Conservation (phyloP, 2,329 filamentous ascomycete genomes). For the Rutstroemia sydowiana region DNA sequence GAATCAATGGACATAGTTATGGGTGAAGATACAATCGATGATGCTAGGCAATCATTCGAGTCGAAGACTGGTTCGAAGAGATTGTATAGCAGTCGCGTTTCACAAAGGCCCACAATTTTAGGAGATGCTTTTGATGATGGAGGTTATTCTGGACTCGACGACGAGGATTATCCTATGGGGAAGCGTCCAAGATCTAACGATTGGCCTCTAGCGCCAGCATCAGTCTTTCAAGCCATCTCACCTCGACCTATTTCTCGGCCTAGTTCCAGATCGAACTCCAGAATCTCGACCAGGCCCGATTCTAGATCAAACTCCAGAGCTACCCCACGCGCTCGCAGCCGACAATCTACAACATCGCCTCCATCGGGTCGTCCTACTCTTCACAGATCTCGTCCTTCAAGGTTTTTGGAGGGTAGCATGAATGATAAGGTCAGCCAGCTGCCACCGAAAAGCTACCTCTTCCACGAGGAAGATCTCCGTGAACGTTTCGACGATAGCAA, state of each 20-base stretch:
- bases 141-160: constrained; percentile 15
- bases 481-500: constrained; percentile 13
- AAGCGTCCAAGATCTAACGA: constrained; percentile 39
- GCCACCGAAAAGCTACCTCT: constrained; percentile 37
- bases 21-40: constrained; percentile 10
- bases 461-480: constrained; percentile 17
- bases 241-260: constrained; percentile 1
- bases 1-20: constrained; percentile 10
- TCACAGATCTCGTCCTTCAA: constrained; percentile 50
- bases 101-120: constrained; percentile 15
- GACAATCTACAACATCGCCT: constrained; percentile 24
- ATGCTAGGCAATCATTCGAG: background rate
- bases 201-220: constrained; percentile 33
- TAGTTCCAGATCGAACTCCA: no score
- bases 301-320: no score
- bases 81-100: constrained; percentile 27
- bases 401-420: constrained; percentile 75
- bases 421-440: constrained; percentile 67
- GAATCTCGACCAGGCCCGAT: no score
- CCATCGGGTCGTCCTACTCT: constrained; percentile 18
- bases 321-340: constrained; percentile 17
- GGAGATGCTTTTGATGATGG: constrained; percentile 29
- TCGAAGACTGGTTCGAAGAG: constrained; percentile 26
- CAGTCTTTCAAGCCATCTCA: constrained; percentile 5
- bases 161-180: constrained; percentile 27